Percentiles rank a stretch among this genome's conserved stretches.
phyloP scores from a whole-genome alignment of 1,139 yeast species.

The Geotrichum siamense region DNA sequence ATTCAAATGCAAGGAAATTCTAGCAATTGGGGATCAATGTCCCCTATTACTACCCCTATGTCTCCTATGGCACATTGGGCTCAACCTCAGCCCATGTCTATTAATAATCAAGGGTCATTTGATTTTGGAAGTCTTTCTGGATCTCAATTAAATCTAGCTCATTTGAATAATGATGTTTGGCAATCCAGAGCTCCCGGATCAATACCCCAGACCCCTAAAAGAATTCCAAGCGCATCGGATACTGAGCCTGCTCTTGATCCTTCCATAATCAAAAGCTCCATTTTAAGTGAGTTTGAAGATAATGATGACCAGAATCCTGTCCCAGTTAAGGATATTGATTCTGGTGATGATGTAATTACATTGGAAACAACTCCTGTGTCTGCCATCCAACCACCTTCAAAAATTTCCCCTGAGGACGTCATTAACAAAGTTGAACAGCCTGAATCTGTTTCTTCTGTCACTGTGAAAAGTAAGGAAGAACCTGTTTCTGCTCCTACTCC shows the following conservation, averaged over 20 bases:
- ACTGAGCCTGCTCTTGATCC: constrained; percentile 4
- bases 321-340: constrained; percentile 5
- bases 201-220: constrained; percentile 18
- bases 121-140: constrained; percentile 15
- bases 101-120: constrained; percentile 9
- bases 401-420: constrained; percentile 6
- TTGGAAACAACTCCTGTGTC: constrained; percentile 4
- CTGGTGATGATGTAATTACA: constrained; percentile 8
- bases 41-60: constrained; percentile 19
- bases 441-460: neutral
- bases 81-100: constrained; percentile 19
- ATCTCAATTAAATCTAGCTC: constrained; percentile 17
- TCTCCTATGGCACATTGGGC: constrained; percentile 24
- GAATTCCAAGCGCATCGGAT: constrained; percentile 17
- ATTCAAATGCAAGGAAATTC: constrained; percentile 18
- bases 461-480: constrained; percentile 1
- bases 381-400: constrained; percentile 17
- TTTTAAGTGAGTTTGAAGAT: constrained; percentile 9
- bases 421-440: neutral
- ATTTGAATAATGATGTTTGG: constrained; percentile 18
- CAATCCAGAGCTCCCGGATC: constrained; percentile 18
- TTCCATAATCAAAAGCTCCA: constrained; percentile 4
- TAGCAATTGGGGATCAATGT: constrained; percentile 19
- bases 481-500: constrained; percentile 13
- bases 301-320: neutral